Base-by-base conservation (phyloP, 495 filamentous ascomycete species). In the Neurospora tetraspora region DNA sequence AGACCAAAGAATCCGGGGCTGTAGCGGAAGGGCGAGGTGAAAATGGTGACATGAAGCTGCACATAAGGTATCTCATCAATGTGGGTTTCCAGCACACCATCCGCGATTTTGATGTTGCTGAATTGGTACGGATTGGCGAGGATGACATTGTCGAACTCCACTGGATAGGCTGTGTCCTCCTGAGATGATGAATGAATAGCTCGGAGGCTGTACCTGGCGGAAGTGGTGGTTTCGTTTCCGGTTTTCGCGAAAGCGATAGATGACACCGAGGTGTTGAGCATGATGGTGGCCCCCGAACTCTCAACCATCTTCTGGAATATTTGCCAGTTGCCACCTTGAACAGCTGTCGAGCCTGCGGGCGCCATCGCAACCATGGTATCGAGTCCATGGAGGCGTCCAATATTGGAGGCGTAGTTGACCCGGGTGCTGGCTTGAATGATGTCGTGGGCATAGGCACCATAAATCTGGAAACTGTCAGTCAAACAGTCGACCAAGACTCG, bases 391-490 rank as follows among this genome's bases (percentile, higher is more conserved):
- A 98, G 96, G 61, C 90, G 80, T 3, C 82, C 85, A 8, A 99
- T 78, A 73, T 99, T 98, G 74, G 95, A 93, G 0, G 91, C 96
- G 82, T 98, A 98, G 78, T 99, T 99, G 59, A 98, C 96, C 6
- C 96, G 86, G 1, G 96, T 98, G 74, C 90, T 92, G 3, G 96
- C 93, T 82, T 98, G 96, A 14, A 99, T 88, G 53, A 99, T 89
- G 68, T 99, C 94, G 12, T 88, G 88, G 2, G 92, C 82, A 78
- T 96, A 99, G 11, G 80, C 74, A 0, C 85, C 81, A 3, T 85
- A 85, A 45, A 98, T 87, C 85, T 88, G 20, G 14, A 14, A 23
- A n/a, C 7, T 7, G 42, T 72, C 31, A 72, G 70, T 27, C n/a
- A 34, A 71, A n/a, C 38, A 34, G 36, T n/a, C 39, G 27, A 65